These are phyloP conservation scores for Entomortierella beljakovae DNA, from an alignment of 192 early-diverging fungal genomes.

Conservation along the genomic window DNA sequence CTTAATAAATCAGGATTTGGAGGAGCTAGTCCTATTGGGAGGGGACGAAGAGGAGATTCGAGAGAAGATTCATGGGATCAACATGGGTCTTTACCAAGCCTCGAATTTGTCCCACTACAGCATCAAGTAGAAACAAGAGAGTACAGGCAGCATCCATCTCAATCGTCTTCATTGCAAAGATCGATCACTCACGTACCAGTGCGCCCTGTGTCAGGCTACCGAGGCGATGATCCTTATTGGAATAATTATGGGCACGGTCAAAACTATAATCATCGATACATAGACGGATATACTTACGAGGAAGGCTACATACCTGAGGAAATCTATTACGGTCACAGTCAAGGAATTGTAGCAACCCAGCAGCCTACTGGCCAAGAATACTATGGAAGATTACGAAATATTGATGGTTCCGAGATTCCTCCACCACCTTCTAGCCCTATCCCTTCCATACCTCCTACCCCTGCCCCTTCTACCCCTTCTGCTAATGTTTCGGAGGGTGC, in stretches of 20 bases:
- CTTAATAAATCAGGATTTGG: background rate
- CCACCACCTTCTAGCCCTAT: background rate
- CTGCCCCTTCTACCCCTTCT: too few relatives aligned
- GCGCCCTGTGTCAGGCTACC: background rate
- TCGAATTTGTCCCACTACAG: background rate
- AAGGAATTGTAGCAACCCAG: background rate
- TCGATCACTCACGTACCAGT: background rate
- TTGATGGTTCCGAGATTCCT: background rate
- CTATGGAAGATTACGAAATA: background rate
- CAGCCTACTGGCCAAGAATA: slow-evolving; percentile 4
- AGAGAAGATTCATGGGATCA: background rate
- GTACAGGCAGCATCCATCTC: background rate
- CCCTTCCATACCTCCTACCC: too few relatives aligned
- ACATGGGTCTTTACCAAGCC: background rate
- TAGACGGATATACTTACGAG: background rate
- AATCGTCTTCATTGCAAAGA: background rate
- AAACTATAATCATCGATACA: background rate
- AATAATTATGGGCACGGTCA: background rate
- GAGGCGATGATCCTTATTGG: background rate
- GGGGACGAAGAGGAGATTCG: too few relatives aligned
- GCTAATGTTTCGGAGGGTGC: too few relatives aligned
- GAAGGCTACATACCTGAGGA: background rate
- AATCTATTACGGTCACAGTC: background rate
- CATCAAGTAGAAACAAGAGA: background rate
- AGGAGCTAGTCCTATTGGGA: background rate